Base-by-base conservation (phyloP, 257 asterid genomes). In the Solanum bukasovii region DNA sequence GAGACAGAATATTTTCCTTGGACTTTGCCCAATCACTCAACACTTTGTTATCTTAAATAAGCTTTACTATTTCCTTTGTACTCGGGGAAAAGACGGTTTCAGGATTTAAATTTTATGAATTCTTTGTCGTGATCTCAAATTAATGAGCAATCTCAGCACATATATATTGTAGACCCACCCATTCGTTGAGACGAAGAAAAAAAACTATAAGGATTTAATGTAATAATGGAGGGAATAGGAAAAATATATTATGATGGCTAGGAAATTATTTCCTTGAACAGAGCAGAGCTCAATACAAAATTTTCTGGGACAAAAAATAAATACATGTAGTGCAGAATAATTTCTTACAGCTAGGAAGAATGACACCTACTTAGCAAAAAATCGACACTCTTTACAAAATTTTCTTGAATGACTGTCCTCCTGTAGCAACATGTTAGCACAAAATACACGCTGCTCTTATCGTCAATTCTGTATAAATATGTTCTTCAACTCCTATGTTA, bases 351-450 rank as follows among this genome's bases (percentile, higher is more conserved):
- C 67, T 46, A 46, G 1, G 42, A 81, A 29, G 31, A 31, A 82
- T 49, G 71, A 82, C 29, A 49, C 31, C 86, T 82, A 82, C 4
- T 31, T 82, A 49, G 34, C 31, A 31, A 49, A 31, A 49, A 82
- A 11, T n/a, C 7, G 16, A 44, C 65, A 20, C 34, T 21, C 56
- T 33, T 25, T 10, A 10, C 52, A 87, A 86, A 49, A 12, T 44
- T 37, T 56, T 56, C 82, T 81, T 68, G 78, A 88, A 56, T 29
- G 37, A 35, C 27, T 13, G 35, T 59, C 84, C 83, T 73, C 83
- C 40, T 33, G 29, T 44, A 87, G 91, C 93, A 92, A 91, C 93
- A 93, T 88, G 92, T 87, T 77, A 86, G 90, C 33, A 44, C 89
- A 92, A 92, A 91, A 90, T 88, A 89, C 90, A 89, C 87, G 90